Conservation (phyloP, 257 asterid genomes). For the Solanum tacnaense region DNA sequence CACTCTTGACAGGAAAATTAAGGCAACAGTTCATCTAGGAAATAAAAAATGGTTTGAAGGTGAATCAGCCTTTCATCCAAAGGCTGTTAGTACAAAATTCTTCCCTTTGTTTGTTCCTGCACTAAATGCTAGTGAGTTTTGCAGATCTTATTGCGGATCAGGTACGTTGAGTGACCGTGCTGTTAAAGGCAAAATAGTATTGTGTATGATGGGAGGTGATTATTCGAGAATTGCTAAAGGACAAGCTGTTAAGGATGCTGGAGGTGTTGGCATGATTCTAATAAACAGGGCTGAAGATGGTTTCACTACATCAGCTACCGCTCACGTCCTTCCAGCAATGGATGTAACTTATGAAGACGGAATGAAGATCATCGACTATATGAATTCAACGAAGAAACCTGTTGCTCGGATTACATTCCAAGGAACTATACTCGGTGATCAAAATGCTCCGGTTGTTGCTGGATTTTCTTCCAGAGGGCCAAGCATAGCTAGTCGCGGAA, state of each 20-base stretch:
- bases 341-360: slow-evolving; percentile 14
- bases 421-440: slow-evolving; percentile 34
- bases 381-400: slow-evolving; percentile 16
- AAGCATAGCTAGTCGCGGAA: slow-evolving; percentile 19
- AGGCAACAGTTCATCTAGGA: slow-evolving; percentile 25
- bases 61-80: slow-evolving; percentile 22
- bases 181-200: slow-evolving; percentile 35
- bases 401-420: slow-evolving; percentile 15
- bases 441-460: slow-evolving; percentile 31
- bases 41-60: slow-evolving; percentile 14
- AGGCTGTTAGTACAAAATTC: background rate
- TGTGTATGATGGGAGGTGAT: slow-evolving; percentile 19
- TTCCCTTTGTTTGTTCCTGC: slow-evolving; percentile 28
- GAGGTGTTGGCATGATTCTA: slow-evolving; percentile 43
- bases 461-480: slow-evolving; percentile 54
- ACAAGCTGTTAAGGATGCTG: slow-evolving; percentile 20
- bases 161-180: background rate
- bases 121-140: background rate
- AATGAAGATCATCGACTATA: slow-evolving; percentile 5
- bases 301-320: slow-evolving; percentile 9
- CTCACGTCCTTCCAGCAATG: slow-evolving; percentile 22
- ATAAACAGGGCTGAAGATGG: background rate
- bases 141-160: slow-evolving; percentile 7
- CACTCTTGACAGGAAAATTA: slow-evolving; percentile 24
- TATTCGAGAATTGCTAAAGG: slow-evolving; percentile 10